Percentiles rank a stretch among this genome's conserved stretches.
These are phyloP conservation scores for Capsella rubella DNA, from an alignment of 441 rosid genomes.

Conservation along the genomic window DNA sequence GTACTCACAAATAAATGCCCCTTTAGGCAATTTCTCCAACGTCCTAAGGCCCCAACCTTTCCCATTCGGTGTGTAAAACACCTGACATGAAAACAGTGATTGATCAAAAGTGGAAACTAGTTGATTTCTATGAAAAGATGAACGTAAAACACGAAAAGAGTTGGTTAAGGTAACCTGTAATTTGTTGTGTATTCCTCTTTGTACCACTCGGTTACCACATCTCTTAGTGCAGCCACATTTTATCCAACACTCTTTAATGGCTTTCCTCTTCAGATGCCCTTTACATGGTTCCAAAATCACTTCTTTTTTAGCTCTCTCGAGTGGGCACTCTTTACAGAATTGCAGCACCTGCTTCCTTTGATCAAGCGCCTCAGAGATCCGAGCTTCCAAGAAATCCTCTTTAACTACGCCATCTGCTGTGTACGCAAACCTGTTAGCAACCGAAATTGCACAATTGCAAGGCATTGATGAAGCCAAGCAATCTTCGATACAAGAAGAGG, in stretches of 20 bases:
- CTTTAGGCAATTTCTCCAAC: slow-evolving; percentile 77
- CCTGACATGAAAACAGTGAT: slow-evolving; percentile 47
- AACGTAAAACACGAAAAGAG: neutral
- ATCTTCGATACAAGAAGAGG: slow-evolving; percentile 59
- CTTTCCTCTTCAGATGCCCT: slow-evolving; percentile 75
- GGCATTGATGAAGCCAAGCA: slow-evolving; percentile 54
- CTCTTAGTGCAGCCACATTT: slow-evolving; percentile 79
- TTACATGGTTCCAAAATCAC: slow-evolving; percentile 70
- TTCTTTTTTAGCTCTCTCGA: slow-evolving; percentile 65
- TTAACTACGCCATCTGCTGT: slow-evolving; percentile 61
- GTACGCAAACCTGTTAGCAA: slow-evolving; percentile 59
- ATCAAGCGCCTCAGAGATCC: slow-evolving; percentile 63
- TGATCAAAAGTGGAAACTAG: neutral
- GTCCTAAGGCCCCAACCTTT: slow-evolving; percentile 93
- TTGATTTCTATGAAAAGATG: slow-evolving; percentile 5
- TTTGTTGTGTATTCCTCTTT: slow-evolving; percentile 71
- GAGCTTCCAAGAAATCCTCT: slow-evolving; percentile 67
- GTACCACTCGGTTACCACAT: slow-evolving; percentile 86
- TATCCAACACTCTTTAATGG: slow-evolving; percentile 84
- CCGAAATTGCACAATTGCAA: slow-evolving; percentile 62
- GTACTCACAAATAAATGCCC: slow-evolving; percentile 83
- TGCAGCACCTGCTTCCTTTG: slow-evolving; percentile 57
- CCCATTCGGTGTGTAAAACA: slow-evolving; percentile 73
- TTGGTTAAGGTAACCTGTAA: slow-evolving; percentile 54
- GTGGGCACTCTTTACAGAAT: slow-evolving; percentile 70